Base-by-base conservation (phyloP, 179 eudicot species). In the Spergularia azorica region DNA sequence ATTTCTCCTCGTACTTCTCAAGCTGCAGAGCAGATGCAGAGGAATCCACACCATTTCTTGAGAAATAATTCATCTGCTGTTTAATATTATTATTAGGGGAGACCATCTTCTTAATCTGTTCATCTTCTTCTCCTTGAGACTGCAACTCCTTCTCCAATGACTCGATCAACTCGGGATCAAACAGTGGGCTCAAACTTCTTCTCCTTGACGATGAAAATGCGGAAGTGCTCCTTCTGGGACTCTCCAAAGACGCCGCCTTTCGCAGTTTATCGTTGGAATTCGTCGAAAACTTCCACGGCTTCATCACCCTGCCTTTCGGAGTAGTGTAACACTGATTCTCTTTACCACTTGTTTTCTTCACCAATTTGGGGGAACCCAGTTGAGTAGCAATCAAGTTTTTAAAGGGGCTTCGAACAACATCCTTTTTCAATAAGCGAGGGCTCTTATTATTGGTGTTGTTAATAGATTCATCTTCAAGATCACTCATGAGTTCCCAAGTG, bases 401-500 rank as follows among this genome's bases (percentile, higher is more conserved):
- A 59, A 88, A 74, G 0, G 98, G 97, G 38, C 86, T 90, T 62
- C 85, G 79, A 15, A 67, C 84, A n/a, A 26, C 32, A 26, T 82
- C 67, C 65, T 83, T 87, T 58, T 74, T 78, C 71, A 63, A 64
- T 80, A 26, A 26, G 32, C 36, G 87, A 0, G 90, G 89, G 77
- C 90, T 84, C 85, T 87, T 88, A n/a, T 39, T 46, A 77, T 57
- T 58, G 38, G 87, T 70, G 20, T n/a, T 54, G n/a, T 85, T 82
- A 0, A 41, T 63, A 26, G 32, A 26, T 74, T 80, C 90, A 0
- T 92, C 97, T 71, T 92, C 97, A 57, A 94, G 90, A 72, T 86
- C 98, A 43, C 84, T 86, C 98, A 94, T 92, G 4, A 94, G 84
- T 75, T 92, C 98, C 94, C 93, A 88, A 41, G 97, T 82, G 54